Base-by-base conservation (phyloP, 2,329 filamentous ascomycete genomes). In the Fusarium abutilonis region DNA sequence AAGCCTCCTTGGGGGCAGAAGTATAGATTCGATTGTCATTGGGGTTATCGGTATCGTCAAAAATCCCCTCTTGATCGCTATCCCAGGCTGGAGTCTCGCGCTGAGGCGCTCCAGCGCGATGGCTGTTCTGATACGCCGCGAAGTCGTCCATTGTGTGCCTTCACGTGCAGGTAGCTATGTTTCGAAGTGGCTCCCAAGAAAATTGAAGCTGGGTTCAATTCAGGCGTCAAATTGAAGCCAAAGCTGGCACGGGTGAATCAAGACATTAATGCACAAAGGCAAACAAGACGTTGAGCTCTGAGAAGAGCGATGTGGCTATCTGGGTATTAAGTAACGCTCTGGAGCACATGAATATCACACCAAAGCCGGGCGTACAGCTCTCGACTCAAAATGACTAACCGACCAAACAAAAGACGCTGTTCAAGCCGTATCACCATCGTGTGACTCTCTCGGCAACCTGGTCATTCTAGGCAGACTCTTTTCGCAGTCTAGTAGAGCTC, bases 1-100 rank as follows among this genome's bases (percentile, higher is more conserved):
- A 77, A 15, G 68, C 64, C 48, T 77, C 74, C 17, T 69, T 70
- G 3, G 75, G 75, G 5, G 75, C 73, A 34, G 66, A 63, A 3
- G 73, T 76, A 11, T 75, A 66, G 46, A 77, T 75, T 40, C 65
- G 59, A 32, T 70, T 64, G 9, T 66, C 59, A 32, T 70, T 64
- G 9, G 66, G 69, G 40, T 72, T 66, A 35, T 67, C 64, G 1
- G 52, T 46, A 23, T 58, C 53, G 3, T 17, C 29, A 23, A 60
- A 52, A 11, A 72, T 52, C 6, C 47, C 49, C 5, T 32, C 51
- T 21, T 36, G 53, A 15, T 74, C 72, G 32, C 56, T 67, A 21
- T 73, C 60, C 13, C 23, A 36, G n/a, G 32, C 28, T 15, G 46
- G 34, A 2, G 38, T 55, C 21, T 65, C 63, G 10, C 32, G 53